Evolutionary conservation across 164 flowering plant species (phyloP).

Genomic region (Taxillus chinensis): DNA sequence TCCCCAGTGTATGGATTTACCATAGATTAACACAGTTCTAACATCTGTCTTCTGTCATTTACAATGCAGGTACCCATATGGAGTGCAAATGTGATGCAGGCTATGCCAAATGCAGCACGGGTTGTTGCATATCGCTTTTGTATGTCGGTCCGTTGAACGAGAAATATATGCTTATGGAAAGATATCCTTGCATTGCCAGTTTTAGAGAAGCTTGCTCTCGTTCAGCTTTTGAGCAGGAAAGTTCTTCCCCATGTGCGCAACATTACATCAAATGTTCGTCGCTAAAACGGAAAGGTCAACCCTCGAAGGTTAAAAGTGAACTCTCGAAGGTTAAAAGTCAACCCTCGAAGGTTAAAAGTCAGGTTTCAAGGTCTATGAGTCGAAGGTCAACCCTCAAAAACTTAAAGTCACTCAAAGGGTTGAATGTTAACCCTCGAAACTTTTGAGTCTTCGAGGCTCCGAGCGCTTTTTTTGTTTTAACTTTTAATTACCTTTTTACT

Average conservation of each 20-base stretch:
- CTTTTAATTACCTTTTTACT: too few relatives aligned
- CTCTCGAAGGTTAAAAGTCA: too few relatives aligned
- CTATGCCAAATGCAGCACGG: conserved; percentile 77
- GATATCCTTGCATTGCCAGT: conserved; percentile 58
- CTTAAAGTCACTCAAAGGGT: too few relatives aligned
- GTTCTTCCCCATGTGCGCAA: conserved; percentile 75
- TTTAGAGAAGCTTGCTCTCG: conserved; percentile 82
- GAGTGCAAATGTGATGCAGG: conserved; percentile 54
- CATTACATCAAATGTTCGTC: conserved; percentile 54
- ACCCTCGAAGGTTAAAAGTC: too few relatives aligned
- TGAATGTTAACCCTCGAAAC: too few relatives aligned
- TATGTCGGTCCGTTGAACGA: conserved; percentile 65
- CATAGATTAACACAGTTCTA: background rate
- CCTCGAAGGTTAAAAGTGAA: too few relatives aligned
- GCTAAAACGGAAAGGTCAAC: conserved; percentile 80
- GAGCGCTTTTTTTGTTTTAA: too few relatives aligned
- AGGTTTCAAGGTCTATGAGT: too few relatives aligned
- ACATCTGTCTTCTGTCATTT: conserved; percentile 4
- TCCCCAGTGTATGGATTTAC: background rate
- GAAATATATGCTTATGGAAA: conserved; percentile 86
- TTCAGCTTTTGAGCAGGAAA: conserved; percentile 63
- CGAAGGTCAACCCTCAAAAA: too few relatives aligned
- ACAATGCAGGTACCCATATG: conserved; percentile 71
- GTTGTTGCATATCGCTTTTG: conserved; percentile 89
- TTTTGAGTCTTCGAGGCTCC: too few relatives aligned